Base-by-base conservation (phyloP, 257 asterid genomes). In the Galeopsis tetrahit region DNA sequence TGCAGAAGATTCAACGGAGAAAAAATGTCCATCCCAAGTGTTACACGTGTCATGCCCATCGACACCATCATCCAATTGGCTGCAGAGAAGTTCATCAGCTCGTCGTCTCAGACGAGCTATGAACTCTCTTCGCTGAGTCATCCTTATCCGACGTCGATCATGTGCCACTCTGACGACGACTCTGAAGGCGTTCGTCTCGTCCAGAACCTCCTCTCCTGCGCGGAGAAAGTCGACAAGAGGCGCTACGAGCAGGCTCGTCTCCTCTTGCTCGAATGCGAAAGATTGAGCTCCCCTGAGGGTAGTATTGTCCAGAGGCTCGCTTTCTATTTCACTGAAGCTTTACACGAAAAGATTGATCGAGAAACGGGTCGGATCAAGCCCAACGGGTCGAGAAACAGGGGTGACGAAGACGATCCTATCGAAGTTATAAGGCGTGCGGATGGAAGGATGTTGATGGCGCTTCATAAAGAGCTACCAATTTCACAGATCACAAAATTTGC, bases 311-410 rank as follows among this genome's bases (percentile, higher is more conserved):
- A 80, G 75, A 68, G 85, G 36, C 39, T 86, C 52, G 90, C 80
- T 7, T 81, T 62, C 78, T 84, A 86, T 53, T 86, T 86, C 75
- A 39, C 82, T 1, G 87, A 84, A 44, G 95, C 88, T 55, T 81
- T 88, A 7, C 66, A 81, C 1, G 84, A 86, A 65, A 86, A 77
- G 74, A 84, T 88, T 10, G 85, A 85, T 48, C 69, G 80, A 2
- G 82, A 84, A 69, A 86, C 81, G 0, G 89, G 95, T 61, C 74
- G 64, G 2, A 17, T 77, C 10, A 48, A 72, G 0, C 40, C 57
- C 1, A 76, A 21, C 28, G 28, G 28, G 28, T 14, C 63, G 71
- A 70, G 70, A 32, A 79, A 77, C 39, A 76, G 39, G 79, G 11
- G 10, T 11, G 69, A 21, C 28, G 28, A 49, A 17, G 2, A 5